Percentiles rank a stretch among this genome's conserved stretches.
These are phyloP conservation scores for Colletotrichum neosansevieriae DNA, from an alignment of 2,329 filamentous ascomycete genomes.

Conservation along the genomic window DNA sequence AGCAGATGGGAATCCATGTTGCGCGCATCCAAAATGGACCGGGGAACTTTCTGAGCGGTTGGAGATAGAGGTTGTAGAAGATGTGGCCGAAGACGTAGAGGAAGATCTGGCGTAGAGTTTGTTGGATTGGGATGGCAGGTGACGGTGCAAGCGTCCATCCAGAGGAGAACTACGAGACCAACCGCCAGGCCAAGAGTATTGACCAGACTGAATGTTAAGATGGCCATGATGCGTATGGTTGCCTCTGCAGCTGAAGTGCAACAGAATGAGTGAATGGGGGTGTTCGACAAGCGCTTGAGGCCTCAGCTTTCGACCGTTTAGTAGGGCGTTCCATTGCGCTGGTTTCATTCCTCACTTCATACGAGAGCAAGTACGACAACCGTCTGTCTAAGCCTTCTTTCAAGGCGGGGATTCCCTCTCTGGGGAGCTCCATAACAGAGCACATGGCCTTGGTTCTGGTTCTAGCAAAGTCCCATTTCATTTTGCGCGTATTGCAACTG, in stretches of 20 bases:
- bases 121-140: neutral
- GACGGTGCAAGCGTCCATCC: neutral
- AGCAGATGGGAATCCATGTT: conserved; percentile 19
- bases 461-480: conserved; percentile 1
- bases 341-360: conserved; percentile 18
- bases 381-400: conserved; percentile 22
- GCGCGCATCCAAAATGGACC: conserved; percentile 43
- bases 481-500: conserved; percentile 5
- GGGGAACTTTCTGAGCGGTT: conserved; percentile 48
- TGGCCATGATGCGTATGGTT: conserved; percentile 18
- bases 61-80: conserved; percentile 47
- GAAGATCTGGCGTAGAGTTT: conserved; percentile 17
- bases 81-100: neutral
- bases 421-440: neutral
- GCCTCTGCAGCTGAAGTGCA: neutral
- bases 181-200: conserved; percentile 14
- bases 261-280: neutral
- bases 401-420: conserved; percentile 13
- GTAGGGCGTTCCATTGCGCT: conserved; percentile 11
- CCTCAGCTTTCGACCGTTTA: neutral
- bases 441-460: neutral
- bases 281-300: neutral
- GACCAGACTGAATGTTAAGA: conserved; percentile 18
- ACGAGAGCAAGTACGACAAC: conserved; percentile 22
- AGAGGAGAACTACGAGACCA: conserved; percentile 18